phyloP scores from a whole-genome alignment of 768 basidiomycete genomes.

The Hericium rajendrae region DNA sequence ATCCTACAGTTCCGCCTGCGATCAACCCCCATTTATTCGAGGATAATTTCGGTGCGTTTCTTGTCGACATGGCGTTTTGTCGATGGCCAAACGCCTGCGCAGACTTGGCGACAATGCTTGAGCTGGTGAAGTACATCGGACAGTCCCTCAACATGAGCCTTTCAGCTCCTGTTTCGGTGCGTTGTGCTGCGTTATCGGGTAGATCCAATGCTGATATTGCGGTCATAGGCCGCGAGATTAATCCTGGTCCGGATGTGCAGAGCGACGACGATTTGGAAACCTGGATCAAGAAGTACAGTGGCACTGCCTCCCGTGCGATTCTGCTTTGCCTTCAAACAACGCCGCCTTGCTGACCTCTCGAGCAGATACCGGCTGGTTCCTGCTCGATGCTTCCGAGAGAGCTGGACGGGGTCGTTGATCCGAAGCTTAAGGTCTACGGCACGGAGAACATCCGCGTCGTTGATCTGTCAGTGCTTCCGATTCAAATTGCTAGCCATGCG shows the following conservation, averaged over 20 bases:
- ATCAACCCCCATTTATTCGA: constrained; percentile 26
- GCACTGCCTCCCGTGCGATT: constrained; percentile 1
- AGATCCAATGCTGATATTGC: not conserved
- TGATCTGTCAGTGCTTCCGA: constrained; percentile 33
- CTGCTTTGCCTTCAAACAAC: not conserved
- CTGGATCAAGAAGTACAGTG: not conserved
- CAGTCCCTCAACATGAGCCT: constrained; percentile 2
- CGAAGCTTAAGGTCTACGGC: constrained; percentile 26
- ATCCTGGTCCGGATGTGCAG: constrained; percentile 20
- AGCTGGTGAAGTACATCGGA: constrained; percentile 22
- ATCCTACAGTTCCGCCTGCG: constrained; percentile 20
- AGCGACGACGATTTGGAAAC: constrained; percentile 20
- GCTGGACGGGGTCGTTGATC: constrained; percentile 30
- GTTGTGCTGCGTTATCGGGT: not conserved
- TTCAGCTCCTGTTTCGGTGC: not conserved
- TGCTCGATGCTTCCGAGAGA: constrained; percentile 32
- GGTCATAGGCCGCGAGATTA: constrained; percentile 16
- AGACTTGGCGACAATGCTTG: constrained; percentile 22
- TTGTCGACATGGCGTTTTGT: not conserved
- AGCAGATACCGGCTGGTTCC: constrained; percentile 26
- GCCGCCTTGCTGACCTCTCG: not conserved
- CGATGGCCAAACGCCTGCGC: not conserved
- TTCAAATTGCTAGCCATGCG: constrained; percentile 30
- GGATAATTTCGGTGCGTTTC: constrained; percentile 20
- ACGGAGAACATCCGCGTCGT: constrained; percentile 38